A percentile compares a stretch with the other conserved stretches of the same genome.
phyloP scores from a whole-genome alignment of 2,329 filamentous ascomycete genomes.

The Cladophialophora psammophila region DNA sequence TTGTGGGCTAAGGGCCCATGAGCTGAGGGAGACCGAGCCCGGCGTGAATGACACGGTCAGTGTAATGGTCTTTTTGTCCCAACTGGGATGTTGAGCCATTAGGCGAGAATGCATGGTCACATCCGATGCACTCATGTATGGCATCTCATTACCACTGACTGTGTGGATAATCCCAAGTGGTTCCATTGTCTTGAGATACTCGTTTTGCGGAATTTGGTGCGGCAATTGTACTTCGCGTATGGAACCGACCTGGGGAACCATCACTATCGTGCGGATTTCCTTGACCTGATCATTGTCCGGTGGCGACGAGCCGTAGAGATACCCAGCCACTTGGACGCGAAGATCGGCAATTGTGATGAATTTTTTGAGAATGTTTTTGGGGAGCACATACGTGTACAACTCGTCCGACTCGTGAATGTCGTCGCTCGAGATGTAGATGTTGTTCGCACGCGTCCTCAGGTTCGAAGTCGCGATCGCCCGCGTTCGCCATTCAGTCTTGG shows the following conservation, averaged over 20 bases:
- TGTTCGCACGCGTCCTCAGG: slow-evolving; percentile 89
- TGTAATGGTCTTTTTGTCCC: slow-evolving; percentile 91
- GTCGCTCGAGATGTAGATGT: slow-evolving; percentile 97
- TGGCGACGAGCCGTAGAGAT: slow-evolving; percentile 90
- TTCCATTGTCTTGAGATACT: slow-evolving; percentile 85
- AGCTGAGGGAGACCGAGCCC: slow-evolving; percentile 90
- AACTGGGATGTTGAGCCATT: slow-evolving; percentile 79
- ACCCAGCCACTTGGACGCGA: slow-evolving; percentile 93
- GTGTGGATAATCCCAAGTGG: slow-evolving; percentile 96
- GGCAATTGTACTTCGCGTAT: slow-evolving; percentile 91
- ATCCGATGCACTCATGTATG: slow-evolving; percentile 94
- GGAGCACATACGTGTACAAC: slow-evolving; percentile 94
- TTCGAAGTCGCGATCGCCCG: slow-evolving; percentile 96
- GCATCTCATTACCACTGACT: slow-evolving; percentile 89
- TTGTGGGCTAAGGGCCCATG: slow-evolving; percentile 88
- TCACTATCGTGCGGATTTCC: slow-evolving; percentile 94
- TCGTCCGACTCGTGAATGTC: slow-evolving; percentile 86
- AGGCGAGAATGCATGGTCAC: slow-evolving; percentile 93
- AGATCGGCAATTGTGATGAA: slow-evolving; percentile 98
- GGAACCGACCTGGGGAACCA: slow-evolving; percentile 95
- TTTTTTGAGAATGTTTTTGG: slow-evolving; percentile 96
- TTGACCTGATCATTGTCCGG: slow-evolving; percentile 96
- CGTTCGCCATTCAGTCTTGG: slow-evolving; percentile 98
- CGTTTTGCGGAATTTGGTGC: slow-evolving; percentile 87
- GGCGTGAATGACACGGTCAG: slow-evolving; percentile 97